These are phyloP conservation scores for Cladosporium sp. DNA, from an alignment of 2,329 filamentous ascomycete species.

Conservation along the genomic window DNA sequence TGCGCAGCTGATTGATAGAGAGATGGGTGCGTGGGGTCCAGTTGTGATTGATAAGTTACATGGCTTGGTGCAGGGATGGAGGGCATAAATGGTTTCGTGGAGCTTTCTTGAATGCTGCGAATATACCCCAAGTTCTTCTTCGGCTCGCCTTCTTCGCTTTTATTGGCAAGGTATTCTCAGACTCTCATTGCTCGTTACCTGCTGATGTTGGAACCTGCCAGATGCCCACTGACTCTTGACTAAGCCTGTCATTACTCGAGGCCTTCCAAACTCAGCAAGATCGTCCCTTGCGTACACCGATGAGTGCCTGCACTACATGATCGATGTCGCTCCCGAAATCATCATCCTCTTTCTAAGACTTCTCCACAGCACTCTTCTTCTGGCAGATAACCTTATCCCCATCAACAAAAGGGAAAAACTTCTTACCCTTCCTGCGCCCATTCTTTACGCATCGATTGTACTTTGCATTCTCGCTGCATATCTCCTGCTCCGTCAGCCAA, in stretches of 20 bases:
- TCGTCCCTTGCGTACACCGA: too few species aligned
- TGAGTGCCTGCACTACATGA: too few species aligned
- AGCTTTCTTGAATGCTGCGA: too few species aligned
- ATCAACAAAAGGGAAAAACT: not conserved
- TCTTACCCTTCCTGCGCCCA: not conserved
- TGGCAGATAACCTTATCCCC: not conserved
- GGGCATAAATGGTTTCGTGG: constrained; percentile 48
- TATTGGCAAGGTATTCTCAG: not conserved
- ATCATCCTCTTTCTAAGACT: too few species aligned
- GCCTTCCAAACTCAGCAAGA: not conserved
- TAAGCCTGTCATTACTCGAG: not conserved
- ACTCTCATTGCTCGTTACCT: too few species aligned
- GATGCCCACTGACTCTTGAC: too few species aligned
- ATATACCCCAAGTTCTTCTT: too few species aligned
- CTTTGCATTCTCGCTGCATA: not conserved
- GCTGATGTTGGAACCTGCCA: too few species aligned
- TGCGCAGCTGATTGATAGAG: constrained; percentile 85
- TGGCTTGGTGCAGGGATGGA: constrained; percentile 86
- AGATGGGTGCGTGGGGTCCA: constrained; percentile 81
- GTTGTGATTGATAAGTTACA: constrained; percentile 94
- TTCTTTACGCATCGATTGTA: not conserved
- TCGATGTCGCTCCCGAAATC: too few species aligned
- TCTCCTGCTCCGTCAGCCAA: not conserved
- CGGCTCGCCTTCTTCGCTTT: too few species aligned
- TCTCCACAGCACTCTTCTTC: not conserved